Conservation (phyloP, 805 yeast genomes). For the Alloascoidea hylecoeti region DNA sequence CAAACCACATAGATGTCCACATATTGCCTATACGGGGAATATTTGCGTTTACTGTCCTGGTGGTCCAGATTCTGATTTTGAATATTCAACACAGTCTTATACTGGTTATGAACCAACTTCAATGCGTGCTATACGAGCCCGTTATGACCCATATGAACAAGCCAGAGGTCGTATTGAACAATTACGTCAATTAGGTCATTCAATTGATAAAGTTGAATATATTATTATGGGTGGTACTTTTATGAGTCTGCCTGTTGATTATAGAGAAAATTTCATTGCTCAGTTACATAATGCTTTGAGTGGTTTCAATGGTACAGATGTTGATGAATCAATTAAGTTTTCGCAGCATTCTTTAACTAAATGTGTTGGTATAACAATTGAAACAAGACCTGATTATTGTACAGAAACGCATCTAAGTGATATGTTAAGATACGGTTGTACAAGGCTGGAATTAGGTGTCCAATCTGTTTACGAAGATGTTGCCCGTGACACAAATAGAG, state of each 20-base stretch:
- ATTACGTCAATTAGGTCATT: slow-evolving; percentile 86
- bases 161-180: slow-evolving; percentile 97
- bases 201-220: slow-evolving; percentile 94
- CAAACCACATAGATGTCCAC: slow-evolving; percentile 98
- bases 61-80: slow-evolving; percentile 97
- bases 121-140: slow-evolving; percentile 97
- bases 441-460: slow-evolving; percentile 92
- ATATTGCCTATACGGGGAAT: slow-evolving; percentile 96
- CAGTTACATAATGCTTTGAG: slow-evolving; percentile 90
- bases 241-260: slow-evolving; percentile 85
- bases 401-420: slow-evolving; percentile 91
- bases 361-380: slow-evolving; percentile 97
- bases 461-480: slow-evolving; percentile 97
- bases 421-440: slow-evolving; percentile 93
- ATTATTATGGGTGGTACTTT: slow-evolving; percentile 99
- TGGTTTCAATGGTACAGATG: slow-evolving; percentile 75
- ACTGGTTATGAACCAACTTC: slow-evolving; percentile 99
- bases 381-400: slow-evolving; percentile 97
- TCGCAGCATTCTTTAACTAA: slow-evolving; percentile 92
- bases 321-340: slow-evolving; percentile 82
- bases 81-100: slow-evolving; percentile 94
- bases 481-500: slow-evolving; percentile 95
- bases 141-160: slow-evolving; percentile 97
- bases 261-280: slow-evolving; percentile 79
- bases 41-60: slow-evolving; percentile 99